Conservation (phyloP, 2,329 filamentous ascomycete species). For the Cercospora citrullina region DNA sequence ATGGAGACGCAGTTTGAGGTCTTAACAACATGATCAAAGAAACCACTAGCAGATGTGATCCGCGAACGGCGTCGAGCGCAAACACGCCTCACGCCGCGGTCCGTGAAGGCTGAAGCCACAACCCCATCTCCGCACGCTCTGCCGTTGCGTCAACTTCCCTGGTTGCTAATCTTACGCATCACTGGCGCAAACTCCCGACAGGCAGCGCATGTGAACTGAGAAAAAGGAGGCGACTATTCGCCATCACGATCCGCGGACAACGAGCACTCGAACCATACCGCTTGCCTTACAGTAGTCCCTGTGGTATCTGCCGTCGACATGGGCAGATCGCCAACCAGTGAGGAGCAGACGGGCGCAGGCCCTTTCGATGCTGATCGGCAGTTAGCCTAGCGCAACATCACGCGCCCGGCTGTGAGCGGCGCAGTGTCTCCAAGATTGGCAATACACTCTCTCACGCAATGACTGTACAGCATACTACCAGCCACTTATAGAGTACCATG, state of each 20-base stretch:
- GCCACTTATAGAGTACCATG: background rate
- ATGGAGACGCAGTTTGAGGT: background rate
- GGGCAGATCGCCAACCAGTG: background rate
- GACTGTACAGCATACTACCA: background rate
- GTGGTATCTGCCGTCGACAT: background rate
- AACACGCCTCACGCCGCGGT: background rate
- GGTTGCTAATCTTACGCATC: background rate
- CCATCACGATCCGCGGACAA: background rate
- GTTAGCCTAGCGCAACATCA: constrained; percentile 3
- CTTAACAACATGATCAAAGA: background rate
- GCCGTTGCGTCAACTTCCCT: background rate
- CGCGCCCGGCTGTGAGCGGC: background rate
- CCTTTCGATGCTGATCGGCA: constrained; percentile 4
- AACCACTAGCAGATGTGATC: background rate
- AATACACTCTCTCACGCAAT: constrained; percentile 9
- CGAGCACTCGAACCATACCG: background rate
- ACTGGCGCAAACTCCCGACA: background rate
- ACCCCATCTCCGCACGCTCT: background rate
- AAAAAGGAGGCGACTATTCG: background rate
- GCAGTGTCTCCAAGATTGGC: constrained; percentile 5
- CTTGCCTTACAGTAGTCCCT: background rate
- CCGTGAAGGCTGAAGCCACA: background rate
- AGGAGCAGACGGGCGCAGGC: background rate
- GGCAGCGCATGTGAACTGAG: background rate
- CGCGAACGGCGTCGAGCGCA: background rate